Evolutionary conservation across 495 filamentous ascomycete species (phyloP).

Genomic region (Podospora tetraspora): DNA sequence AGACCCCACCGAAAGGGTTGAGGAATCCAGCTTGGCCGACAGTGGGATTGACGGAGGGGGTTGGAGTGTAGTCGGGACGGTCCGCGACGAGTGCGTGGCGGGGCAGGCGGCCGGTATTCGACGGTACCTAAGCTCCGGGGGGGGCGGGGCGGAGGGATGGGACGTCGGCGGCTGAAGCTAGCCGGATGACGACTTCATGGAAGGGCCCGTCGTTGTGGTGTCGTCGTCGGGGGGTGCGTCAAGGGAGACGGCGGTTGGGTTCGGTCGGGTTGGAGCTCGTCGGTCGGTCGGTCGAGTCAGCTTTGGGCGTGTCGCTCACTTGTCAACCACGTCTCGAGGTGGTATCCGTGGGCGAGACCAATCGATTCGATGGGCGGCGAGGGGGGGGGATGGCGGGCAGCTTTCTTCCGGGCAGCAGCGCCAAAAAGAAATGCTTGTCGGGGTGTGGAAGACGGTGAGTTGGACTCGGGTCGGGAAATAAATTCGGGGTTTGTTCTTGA

Average conservation of each 20-base stretch:
- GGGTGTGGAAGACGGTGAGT: not conserved
- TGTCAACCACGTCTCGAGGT: not conserved
- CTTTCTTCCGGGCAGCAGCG: conserved; percentile 1
- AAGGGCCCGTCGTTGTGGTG: conserved; percentile 7
- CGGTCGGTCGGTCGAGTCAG: not conserved
- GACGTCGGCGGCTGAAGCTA: conserved; percentile 21
- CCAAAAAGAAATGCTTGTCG: conserved; percentile 4
- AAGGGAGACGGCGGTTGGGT: not conserved
- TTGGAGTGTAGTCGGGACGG: conserved; percentile 1
- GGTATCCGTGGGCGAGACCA: not conserved
- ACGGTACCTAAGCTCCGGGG: too few relatives aligned
- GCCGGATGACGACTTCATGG: conserved; percentile 32
- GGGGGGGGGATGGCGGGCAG: not conserved
- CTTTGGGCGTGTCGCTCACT: not conserved
- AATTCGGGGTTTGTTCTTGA: not conserved
- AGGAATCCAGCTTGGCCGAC: conserved; percentile 45
- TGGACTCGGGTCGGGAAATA: conserved; percentile 3
- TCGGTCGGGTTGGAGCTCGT: conserved; percentile 1
- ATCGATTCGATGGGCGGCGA: not conserved
- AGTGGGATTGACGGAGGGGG: not conserved
- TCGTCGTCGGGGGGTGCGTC: not conserved
- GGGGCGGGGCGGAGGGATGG: conserved; percentile 2
- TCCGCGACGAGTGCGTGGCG: conserved; percentile 10
- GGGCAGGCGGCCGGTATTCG: too few relatives aligned
- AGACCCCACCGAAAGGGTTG: conserved; percentile 42